Evolutionary conservation across 805 yeast species (phyloP), one percentile per base, ranked within the genome.

Genomic region (Starmerella floricola): DNA sequence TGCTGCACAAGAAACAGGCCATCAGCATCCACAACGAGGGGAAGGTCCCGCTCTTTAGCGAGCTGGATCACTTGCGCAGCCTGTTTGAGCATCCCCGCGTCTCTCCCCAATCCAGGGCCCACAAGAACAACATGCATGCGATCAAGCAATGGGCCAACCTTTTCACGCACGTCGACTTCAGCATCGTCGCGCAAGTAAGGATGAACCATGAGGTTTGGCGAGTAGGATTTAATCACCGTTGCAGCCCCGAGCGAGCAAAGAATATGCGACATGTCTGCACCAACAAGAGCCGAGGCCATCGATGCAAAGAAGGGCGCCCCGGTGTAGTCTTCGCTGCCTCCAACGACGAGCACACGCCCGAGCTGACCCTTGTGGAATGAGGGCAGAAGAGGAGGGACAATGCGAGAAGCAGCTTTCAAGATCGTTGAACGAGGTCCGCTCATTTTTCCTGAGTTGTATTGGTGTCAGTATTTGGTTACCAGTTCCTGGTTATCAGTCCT

Each of bases 241-340:
- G 83, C 87, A 1, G 96, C 96, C 24, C 65, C 62, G 38, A 64
- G 60, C 51, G 85, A 94, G 63, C 97, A 91, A n/a, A 91, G 69
- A 8, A 88, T 71, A 60, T 88, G 97, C 29, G 88, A 73, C 64
- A 91, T 67, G 58, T 88, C 98, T 40, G 86, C 79, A 1, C 98
- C 98, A 38, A 79, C 69, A 29, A 80, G 62, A 2, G 94, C 82
- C 1, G 94, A 74, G 1, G 95, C 81, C 58, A 81, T 79, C 4
- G 93, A 81, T 28, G 94, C 72, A 59, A 91, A 91, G 61, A 69
- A 91, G 2, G 97, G 97, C 0, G 98, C 98, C 0, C 98, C 98
- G 0, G 96, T 87, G 59, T 86, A 88, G 59, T 88, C 96, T 59
- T 82, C 87, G 59, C 91, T 79, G 1, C 98, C 98, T 18, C 98